phyloP scores from a whole-genome alignment of 345 rosid genomes.

The Pelargonium nanum region DNA sequence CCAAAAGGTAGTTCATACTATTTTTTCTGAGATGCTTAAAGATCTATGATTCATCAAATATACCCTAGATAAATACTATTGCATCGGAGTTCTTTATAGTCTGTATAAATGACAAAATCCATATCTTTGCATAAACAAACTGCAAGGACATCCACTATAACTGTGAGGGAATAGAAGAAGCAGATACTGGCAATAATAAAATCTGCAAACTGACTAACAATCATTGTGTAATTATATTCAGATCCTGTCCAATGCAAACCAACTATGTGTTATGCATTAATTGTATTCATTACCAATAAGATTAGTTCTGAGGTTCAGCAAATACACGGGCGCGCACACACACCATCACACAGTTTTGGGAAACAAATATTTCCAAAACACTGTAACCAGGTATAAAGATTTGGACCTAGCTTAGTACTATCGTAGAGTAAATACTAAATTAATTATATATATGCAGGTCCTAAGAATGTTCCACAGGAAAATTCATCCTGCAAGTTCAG shows the following conservation, averaged over 20 bases:
- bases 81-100: not conserved
- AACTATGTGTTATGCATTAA: not conserved
- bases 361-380: not conserved
- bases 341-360: too few species aligned
- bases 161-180: not conserved
- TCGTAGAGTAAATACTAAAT: not conserved
- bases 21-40: conserved; percentile 3
- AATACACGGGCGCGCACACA: not conserved
- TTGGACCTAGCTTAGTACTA: not conserved
- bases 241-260: not conserved
- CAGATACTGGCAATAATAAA: too few species aligned
- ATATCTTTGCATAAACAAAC: conserved; percentile 1
- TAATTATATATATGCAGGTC: conserved; percentile 41
- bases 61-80: not conserved
- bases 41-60: not conserved
- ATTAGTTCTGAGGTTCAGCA: not conserved
- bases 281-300: not conserved
- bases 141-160: not conserved
- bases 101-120: not conserved
- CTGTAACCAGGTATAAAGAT: not conserved
- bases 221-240: not conserved
- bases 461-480: conserved; percentile 56
- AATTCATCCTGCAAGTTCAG: conserved; percentile 59
- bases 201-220: not conserved
- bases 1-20: conserved; percentile 45